A percentile compares a stretch with the other conserved stretches of the same genome.
Evolutionary conservation across 768 basidiomycete species (phyloP).

Genomic region (Leccinum obscurum): DNA sequence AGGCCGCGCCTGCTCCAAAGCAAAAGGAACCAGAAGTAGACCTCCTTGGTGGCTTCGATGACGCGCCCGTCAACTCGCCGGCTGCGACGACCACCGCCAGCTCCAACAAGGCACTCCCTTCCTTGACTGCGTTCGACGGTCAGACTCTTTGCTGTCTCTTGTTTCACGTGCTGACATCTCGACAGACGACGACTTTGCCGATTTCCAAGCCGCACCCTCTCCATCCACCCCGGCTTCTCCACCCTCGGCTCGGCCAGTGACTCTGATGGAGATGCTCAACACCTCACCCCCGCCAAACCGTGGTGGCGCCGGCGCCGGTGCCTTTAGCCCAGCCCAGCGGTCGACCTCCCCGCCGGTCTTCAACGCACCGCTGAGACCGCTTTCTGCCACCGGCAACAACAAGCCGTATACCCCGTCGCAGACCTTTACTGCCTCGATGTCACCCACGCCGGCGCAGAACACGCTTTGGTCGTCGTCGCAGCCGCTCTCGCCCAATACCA

Average conservation of each 20-base stretch:
- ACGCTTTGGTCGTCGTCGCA: conserved; percentile 26
- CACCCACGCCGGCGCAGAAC: conserved; percentile 21
- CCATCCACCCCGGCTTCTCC: conserved; percentile 36
- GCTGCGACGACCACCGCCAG: conserved; percentile 12
- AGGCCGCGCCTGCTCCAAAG: conserved; percentile 33
- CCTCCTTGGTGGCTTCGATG: conserved; percentile 75
- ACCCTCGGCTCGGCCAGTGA: conserved; percentile 32
- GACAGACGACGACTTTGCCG: conserved; percentile 80
- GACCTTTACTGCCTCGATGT: conserved; percentile 19
- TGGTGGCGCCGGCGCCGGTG: not conserved
- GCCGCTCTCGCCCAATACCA: conserved; percentile 27
- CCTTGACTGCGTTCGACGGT: conserved; percentile 32
- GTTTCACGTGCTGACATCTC: conserved; percentile 11
- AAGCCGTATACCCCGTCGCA: conserved; percentile 16
- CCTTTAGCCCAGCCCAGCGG: conserved; percentile 8
- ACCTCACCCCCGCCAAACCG: conserved; percentile 30
- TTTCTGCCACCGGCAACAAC: conserved; percentile 30
- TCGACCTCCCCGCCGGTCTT: conserved; percentile 28
- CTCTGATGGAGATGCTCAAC: conserved; percentile 53
- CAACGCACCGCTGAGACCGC: conserved; percentile 20
- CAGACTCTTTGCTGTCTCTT: not conserved
- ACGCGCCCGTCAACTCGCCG: conserved; percentile 43
- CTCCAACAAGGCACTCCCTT: conserved; percentile 34
- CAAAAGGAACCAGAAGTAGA: conserved; percentile 59
- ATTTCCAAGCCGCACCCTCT: conserved; percentile 76